Evolutionary conservation across 129 eudicot genomes (phyloP).

Genomic region (Helianthus tuberosus): DNA sequence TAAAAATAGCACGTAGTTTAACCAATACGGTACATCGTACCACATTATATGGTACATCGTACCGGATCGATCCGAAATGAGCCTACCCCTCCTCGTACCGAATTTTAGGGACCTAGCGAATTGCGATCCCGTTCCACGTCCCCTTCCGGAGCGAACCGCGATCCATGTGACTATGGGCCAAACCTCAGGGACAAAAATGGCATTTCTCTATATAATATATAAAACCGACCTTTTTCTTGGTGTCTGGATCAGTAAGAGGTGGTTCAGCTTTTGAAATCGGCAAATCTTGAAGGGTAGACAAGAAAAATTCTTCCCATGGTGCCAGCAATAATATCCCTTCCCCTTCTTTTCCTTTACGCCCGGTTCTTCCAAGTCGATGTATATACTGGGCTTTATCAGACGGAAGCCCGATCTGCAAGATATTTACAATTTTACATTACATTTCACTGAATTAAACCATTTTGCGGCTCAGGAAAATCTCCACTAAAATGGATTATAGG

Average conservation of each 20-base stretch:
- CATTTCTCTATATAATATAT: neutral
- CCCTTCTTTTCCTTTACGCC: constrained; percentile 90
- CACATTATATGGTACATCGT: too few species aligned
- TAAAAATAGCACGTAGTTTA: too few species aligned
- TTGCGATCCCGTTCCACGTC: too few species aligned
- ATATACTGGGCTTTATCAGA: constrained; percentile 82
- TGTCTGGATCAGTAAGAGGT: constrained; percentile 63
- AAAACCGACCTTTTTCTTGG: constrained; percentile 51
- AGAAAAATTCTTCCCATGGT: constrained; percentile 88
- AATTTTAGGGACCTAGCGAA: too few species aligned
- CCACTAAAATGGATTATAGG: neutral
- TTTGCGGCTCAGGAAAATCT: neutral
- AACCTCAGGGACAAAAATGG: too few species aligned
- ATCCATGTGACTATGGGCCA: too few species aligned
- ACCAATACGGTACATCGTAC: too few species aligned
- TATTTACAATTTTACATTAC: neutral
- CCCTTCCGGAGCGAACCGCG: too few species aligned
- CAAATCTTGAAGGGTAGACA: constrained; percentile 59
- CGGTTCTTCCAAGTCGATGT: constrained; percentile 90
- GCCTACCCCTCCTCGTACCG: too few species aligned
- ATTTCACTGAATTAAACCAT: neutral
- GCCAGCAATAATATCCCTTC: constrained; percentile 75
- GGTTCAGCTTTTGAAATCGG: constrained; percentile 59
- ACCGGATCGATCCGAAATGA: too few species aligned
- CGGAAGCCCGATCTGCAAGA: constrained; percentile 75